Conservation (phyloP, 805 yeast genomes). For the Myxozyma melibiosi region DNA sequence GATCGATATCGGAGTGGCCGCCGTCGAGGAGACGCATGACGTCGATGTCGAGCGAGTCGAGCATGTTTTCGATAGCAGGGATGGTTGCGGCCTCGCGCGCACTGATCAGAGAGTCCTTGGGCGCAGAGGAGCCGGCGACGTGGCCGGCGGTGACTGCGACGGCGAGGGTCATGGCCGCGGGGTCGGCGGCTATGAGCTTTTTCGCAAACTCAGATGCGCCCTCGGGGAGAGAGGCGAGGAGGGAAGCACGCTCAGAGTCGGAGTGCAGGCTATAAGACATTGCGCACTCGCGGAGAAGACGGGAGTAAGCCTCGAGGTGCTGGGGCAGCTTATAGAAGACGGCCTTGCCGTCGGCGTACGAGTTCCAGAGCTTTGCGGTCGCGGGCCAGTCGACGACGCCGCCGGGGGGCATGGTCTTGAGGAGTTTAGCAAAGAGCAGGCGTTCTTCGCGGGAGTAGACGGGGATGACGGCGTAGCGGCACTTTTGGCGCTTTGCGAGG, state of each 20-base stretch:
- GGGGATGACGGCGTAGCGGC: conserved; percentile 29
- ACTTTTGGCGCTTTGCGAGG: conserved; percentile 26
- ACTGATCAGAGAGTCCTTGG: conserved; percentile 7
- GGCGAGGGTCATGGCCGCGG: conserved; percentile 12
- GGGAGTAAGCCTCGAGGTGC: conserved; percentile 19
- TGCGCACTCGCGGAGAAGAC: conserved; percentile 13
- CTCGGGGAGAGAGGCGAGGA: conserved; percentile 1
- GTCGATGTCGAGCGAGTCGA: conserved; percentile 5
- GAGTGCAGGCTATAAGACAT: conserved; percentile 2
- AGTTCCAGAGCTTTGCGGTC: conserved; percentile 22
- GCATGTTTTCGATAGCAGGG: conserved; percentile 2
- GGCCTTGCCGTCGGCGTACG: conserved; percentile 19
- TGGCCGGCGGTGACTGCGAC: conserved; percentile 24
- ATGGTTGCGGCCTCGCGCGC: conserved; percentile 13
- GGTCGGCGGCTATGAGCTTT: conserved; percentile 2
- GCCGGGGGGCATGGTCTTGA: conserved; percentile 10
- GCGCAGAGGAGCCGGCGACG: conserved; percentile 16
- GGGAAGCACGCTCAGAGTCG: background rate
- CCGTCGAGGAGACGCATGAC: conserved; percentile 5
- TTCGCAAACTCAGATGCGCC: background rate
- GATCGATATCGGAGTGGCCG: background rate
- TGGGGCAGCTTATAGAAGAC: conserved; percentile 28
- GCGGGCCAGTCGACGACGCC: conserved; percentile 11
- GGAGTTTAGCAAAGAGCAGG: conserved; percentile 19
- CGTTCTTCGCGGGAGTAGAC: conserved; percentile 30